Conservation (phyloP, 768 basidiomycete species). For the Suillus clintonianus region DNA sequence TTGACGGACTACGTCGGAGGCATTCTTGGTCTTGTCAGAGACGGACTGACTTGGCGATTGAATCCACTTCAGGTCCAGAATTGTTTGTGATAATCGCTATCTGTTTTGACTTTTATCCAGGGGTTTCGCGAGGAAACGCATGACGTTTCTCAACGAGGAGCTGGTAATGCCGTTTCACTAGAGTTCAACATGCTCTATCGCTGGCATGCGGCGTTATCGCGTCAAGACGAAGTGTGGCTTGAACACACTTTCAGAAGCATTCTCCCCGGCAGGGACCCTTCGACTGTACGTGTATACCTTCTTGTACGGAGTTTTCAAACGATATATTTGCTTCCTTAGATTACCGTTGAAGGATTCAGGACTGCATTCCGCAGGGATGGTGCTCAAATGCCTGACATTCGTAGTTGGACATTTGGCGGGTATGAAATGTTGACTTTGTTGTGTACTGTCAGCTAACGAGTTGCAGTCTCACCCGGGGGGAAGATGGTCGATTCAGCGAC, state of each 20-base stretch:
- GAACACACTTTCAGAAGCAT: conserved; percentile 44
- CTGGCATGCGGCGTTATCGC: conserved; percentile 68
- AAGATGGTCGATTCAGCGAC: conserved; percentile 61
- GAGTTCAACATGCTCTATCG: conserved; percentile 67
- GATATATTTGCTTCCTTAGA: conserved; percentile 9
- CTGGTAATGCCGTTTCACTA: conserved; percentile 75
- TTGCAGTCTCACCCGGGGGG: conserved; percentile 48
- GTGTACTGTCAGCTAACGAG: neutral
- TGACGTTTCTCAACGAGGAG: conserved; percentile 57
- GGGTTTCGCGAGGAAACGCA: conserved; percentile 52
- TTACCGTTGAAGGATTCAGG: conserved; percentile 22
- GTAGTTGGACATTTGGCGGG: conserved; percentile 59
- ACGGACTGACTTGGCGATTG: conserved; percentile 66
- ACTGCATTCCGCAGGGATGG: conserved; percentile 13
- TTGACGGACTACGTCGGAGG: conserved; percentile 73
- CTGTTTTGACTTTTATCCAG: conserved; percentile 31
- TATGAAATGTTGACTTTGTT: conserved; percentile 17
- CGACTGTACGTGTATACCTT: conserved; percentile 32
- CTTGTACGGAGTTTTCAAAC: neutral
- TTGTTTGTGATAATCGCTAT: neutral
- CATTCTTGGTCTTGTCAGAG: conserved; percentile 69
- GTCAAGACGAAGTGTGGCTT: conserved; percentile 58
- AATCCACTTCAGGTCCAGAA: conserved; percentile 59
- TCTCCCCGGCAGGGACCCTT: conserved; percentile 44
- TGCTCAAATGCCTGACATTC: conserved; percentile 22